Percentiles rank a stretch among this genome's conserved stretches.
Conservation (phyloP, 2,329 filamentous ascomycete genomes). For the Aphanoascus verrucosus region DNA sequence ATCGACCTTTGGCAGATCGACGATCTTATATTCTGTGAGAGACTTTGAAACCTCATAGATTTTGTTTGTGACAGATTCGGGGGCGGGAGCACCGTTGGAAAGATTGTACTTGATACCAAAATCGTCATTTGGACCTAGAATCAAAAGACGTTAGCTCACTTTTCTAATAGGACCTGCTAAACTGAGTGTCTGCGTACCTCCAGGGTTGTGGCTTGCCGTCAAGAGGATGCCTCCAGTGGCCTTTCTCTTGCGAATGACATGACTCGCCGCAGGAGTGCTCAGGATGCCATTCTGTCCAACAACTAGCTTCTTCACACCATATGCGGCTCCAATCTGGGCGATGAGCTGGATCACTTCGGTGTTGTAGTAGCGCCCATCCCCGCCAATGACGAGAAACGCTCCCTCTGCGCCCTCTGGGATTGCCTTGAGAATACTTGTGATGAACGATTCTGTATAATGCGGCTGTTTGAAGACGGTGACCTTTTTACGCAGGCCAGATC, state of each 20-base stretch:
- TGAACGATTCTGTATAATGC: slow-evolving; percentile 93
- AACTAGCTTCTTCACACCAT: slow-evolving; percentile 97
- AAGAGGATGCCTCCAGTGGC: slow-evolving; percentile 93
- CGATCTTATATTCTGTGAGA: slow-evolving; percentile 83
- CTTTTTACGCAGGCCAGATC: slow-evolving; percentile 97
- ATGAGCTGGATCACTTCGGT: slow-evolving; percentile 93
- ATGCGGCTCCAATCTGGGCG: slow-evolving; percentile 91
- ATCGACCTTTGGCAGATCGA: slow-evolving; percentile 77
- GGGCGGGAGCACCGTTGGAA: slow-evolving; percentile 86
- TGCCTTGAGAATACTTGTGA: slow-evolving; percentile 85
- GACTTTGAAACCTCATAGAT: slow-evolving; percentile 88
- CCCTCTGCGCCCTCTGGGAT: slow-evolving; percentile 89
- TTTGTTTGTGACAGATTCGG: slow-evolving; percentile 95
- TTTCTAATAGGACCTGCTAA: background rate
- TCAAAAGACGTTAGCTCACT: background rate
- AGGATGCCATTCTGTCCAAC: slow-evolving; percentile 94
- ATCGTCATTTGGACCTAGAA: slow-evolving; percentile 73
- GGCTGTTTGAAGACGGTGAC: slow-evolving; percentile 93
- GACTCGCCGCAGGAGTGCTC: slow-evolving; percentile 89
- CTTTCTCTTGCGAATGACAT: slow-evolving; percentile 87
- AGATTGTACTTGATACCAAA: slow-evolving; percentile 99
- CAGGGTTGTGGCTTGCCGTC: slow-evolving; percentile 96
- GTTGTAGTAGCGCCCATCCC: slow-evolving; percentile 95
- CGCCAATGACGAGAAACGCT: slow-evolving; percentile 88
- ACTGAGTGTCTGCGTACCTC: slow-evolving; percentile 52